Evolutionary conservation across 495 filamentous ascomycete species (phyloP), one percentile per base, ranked within the genome.

Genomic region (Collariella sp.): DNA sequence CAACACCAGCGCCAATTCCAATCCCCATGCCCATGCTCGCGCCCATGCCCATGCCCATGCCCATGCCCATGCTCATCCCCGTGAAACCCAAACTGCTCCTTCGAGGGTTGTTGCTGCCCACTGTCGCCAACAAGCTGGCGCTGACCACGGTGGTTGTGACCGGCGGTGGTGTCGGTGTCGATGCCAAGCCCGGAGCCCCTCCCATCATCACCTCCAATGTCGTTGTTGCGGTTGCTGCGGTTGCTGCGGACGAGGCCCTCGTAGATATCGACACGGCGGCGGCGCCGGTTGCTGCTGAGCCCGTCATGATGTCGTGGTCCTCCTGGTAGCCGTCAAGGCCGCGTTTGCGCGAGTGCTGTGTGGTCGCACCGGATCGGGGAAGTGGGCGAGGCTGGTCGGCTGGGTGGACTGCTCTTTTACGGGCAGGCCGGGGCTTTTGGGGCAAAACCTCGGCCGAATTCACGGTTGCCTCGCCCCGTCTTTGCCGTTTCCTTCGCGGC

Each of bases 261-360:
- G 64, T 62, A 50, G 65, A 55, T 7, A 59, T 56, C 50, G 56
- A 40, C 24, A 62, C 61, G 54, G 62, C 55, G 48, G 33, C 63
- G 41, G 52, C 52, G 22, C 57, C 42, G 31, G 16, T 50, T 56
- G 57, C 47, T 66, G 61, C 47, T 66, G 61, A 56, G 42, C 52
- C 47, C 46, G 62, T 54, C 62, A 62, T 65, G 51, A 34, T 63
- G 40, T 48, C 56, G 49, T 24, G 34, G 26, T 34, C 26, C 5
- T 31, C 26, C 26, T 31, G 55, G 38, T 55, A 55, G 64, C 56
- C 65, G 64, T 66, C 46, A 63, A 64, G 31, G 45, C 64, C 38
- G 53, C 42, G 49, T 31, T 33, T 29, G 49, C 24, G 39, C 7
- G 13, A 10, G 38, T 40, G 38, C 3, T 18, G 24, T 10, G 45